A percentile compares a stretch with the other conserved stretches of the same genome.
phyloP scores from a whole-genome alignment of 441 rosid species.

The Erodium moschatum region DNA sequence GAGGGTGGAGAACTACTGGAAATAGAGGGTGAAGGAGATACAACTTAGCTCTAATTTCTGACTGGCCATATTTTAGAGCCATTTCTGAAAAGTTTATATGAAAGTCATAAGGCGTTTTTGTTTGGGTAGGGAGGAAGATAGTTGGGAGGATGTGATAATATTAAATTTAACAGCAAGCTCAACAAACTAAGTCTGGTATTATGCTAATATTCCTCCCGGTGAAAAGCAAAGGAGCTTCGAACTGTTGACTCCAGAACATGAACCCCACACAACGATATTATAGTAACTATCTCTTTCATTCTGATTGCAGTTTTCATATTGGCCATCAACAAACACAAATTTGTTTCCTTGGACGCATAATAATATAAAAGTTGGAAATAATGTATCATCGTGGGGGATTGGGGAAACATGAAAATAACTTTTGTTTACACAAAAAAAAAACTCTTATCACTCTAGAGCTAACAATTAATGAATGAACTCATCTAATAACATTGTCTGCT shows the following conservation, averaged over 20 bases:
- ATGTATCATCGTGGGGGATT: neutral
- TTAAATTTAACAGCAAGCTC: neutral
- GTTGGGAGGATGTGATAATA: neutral
- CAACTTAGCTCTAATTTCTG: neutral
- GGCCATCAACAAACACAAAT: neutral
- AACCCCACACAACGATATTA: neutral
- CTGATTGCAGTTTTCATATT: slow-evolving; percentile 1
- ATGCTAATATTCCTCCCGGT: neutral
- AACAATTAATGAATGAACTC: neutral
- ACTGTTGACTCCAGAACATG: neutral
- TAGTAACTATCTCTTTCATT: neutral
- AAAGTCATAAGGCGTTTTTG: neutral
- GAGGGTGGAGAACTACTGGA: neutral
- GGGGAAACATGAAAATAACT: slow-evolving; percentile 5
- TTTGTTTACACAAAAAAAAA: neutral
- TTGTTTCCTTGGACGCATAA: neutral
- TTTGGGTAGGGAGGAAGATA: neutral
- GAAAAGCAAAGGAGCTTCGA: neutral
- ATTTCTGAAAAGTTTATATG: neutral
- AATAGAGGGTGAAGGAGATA: neutral
- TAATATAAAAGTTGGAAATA: neutral
- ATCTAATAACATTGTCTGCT: neutral
- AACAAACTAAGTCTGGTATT: neutral
- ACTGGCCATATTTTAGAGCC: neutral
- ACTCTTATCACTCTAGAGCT: neutral